Evolutionary conservation across 768 basidiomycete genomes (phyloP).

Genomic region (Termitomyces sp.): DNA sequence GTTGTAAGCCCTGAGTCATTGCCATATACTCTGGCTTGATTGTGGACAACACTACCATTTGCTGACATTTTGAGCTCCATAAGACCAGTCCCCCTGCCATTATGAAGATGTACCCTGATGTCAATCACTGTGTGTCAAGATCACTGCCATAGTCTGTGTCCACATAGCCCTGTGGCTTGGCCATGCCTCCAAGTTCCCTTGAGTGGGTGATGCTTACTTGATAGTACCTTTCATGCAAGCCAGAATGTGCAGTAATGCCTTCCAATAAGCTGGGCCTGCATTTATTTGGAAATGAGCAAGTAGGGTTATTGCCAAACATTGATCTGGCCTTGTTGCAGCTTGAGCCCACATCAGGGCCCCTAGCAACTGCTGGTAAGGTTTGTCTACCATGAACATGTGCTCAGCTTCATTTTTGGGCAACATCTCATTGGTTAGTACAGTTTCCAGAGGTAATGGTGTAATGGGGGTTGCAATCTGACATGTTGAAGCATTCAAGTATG

Average conservation of each 20-base stretch:
- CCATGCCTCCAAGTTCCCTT: too few relatives aligned
- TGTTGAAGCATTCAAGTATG: too few relatives aligned
- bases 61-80: too few relatives aligned
- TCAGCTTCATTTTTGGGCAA: background rate
- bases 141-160: too few relatives aligned
- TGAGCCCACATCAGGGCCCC: background rate
- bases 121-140: background rate
- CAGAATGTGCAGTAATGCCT: too few relatives aligned
- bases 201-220: too few relatives aligned
- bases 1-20: too few relatives aligned
- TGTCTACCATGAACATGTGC: background rate
- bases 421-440: background rate
- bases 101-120: background rate
- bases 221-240: too few relatives aligned
- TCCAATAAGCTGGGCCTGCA: background rate
- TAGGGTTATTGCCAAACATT: background rate
- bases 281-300: background rate
- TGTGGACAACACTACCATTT: too few relatives aligned
- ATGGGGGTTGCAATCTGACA: background rate
- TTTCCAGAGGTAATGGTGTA: background rate
- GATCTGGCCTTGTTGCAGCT: background rate
- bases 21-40: too few relatives aligned
- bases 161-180: too few relatives aligned
- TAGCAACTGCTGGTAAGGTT: background rate
- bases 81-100: too few relatives aligned